These are phyloP conservation scores for Ogataea nonfermentans DNA, from an alignment of 805 yeast species.

Conservation along the genomic window DNA sequence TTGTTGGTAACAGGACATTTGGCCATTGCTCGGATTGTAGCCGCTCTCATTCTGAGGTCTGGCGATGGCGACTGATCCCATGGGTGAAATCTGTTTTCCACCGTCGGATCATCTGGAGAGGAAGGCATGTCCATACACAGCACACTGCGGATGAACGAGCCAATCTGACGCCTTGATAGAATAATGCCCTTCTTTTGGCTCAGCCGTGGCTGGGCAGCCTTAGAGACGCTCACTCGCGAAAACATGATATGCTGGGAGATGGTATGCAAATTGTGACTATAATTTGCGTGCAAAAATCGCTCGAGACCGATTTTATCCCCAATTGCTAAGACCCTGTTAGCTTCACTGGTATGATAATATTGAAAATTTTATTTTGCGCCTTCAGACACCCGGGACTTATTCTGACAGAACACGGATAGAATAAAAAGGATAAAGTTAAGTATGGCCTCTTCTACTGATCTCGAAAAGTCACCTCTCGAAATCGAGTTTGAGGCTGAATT, in stretches of 20 bases:
- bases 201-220: conserved; percentile 1
- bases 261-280: no score
- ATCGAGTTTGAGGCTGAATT: conserved; percentile 20
- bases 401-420: conserved; percentile 5
- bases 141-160: conserved; percentile 37
- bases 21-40: conserved; percentile 81
- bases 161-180: conserved; percentile 17
- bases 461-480: conserved; percentile 14
- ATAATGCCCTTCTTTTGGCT: not conserved
- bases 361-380: conserved; percentile 10
- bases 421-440: not conserved
- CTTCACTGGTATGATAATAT: not conserved
- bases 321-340: not conserved
- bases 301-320: not conserved
- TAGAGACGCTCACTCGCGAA: conserved; percentile 2
- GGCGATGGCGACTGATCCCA: conserved; percentile 94
- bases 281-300: not conserved
- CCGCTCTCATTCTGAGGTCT: conserved; percentile 88
- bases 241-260: conserved; percentile 1
- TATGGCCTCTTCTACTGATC: conserved; percentile 5
- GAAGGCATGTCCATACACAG: conserved; percentile 57
- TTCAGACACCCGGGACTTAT: not conserved
- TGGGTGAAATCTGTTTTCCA: conserved; percentile 70
- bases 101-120: conserved; percentile 65
- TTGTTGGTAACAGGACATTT: conserved; percentile 86